Evolutionary conservation across 164 flowering plant species (phyloP).

Genomic region (Tinospora cordifolia): DNA sequence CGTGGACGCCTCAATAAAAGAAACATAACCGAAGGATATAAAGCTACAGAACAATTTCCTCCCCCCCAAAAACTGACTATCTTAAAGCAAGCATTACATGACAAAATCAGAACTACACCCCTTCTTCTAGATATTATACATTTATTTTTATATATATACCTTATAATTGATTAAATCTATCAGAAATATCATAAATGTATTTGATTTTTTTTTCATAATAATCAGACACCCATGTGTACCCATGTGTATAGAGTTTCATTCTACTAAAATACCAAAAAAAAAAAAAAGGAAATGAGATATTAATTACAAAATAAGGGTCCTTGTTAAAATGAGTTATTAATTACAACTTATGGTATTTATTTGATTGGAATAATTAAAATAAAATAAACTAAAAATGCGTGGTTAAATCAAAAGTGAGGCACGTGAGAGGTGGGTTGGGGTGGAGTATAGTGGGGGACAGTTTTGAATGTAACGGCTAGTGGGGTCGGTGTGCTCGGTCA

Average conservation of each 20-base stretch:
- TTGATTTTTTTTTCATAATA: too few species aligned
- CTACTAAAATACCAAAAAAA: too few species aligned
- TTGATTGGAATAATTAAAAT: too few species aligned
- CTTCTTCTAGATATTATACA: background rate
- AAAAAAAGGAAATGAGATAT: too few species aligned
- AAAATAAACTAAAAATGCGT: too few species aligned
- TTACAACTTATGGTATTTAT: too few species aligned
- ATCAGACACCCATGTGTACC: too few species aligned
- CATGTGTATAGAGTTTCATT: too few species aligned
- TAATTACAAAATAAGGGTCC: too few species aligned
- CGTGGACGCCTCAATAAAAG: background rate
- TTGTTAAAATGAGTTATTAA: too few species aligned
- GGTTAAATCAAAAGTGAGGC: background rate
- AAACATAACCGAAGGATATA: constrained; percentile 1
- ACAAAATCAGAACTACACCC: background rate
- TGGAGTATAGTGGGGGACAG: constrained; percentile 18
- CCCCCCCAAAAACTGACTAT: background rate
- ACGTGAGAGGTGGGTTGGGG: background rate
- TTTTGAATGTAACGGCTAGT: constrained; percentile 39
- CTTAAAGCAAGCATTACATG: background rate
- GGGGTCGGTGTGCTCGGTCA: constrained; percentile 22
- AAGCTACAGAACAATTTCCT: background rate
- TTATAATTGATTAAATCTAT: too few species aligned
- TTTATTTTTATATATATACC: background rate
- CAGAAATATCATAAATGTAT: too few species aligned